Conservation (phyloP, 371 early-diverging fungal species). For the Saksenaea vasiformis region DNA sequence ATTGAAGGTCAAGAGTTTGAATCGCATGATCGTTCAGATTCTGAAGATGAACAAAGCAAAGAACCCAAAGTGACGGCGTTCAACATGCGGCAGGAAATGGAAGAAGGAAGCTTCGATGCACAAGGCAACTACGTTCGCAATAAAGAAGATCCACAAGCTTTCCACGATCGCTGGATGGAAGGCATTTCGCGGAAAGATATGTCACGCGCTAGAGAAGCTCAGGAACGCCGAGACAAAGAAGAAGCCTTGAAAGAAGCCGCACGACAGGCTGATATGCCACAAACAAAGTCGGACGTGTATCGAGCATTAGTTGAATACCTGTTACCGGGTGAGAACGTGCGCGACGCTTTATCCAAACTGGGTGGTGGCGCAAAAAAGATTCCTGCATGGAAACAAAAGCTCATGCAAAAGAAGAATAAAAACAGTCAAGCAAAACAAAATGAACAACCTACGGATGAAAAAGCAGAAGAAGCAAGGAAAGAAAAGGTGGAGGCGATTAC, state of each 20-base stretch:
- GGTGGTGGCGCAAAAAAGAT: slow-evolving; percentile 59
- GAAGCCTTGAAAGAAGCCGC: slow-evolving; percentile 57
- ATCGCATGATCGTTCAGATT: slow-evolving; percentile 36
- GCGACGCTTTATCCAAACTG: slow-evolving; percentile 65
- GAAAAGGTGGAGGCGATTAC: slow-evolving; percentile 68
- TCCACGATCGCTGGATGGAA: slow-evolving; percentile 90
- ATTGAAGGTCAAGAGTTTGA: slow-evolving; percentile 60
- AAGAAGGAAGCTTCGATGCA: slow-evolving; percentile 86
- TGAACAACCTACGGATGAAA: slow-evolving; percentile 17
- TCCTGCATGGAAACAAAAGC: slow-evolving; percentile 54
- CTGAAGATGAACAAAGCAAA: slow-evolving; percentile 36
- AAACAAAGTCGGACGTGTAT: slow-evolving; percentile 58
- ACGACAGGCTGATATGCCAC: slow-evolving; percentile 43
- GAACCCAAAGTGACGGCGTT: slow-evolving; percentile 77
- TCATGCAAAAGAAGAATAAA: slow-evolving; percentile 64
- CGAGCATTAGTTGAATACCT: slow-evolving; percentile 64
- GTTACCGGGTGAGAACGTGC: slow-evolving; percentile 73
- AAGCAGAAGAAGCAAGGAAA: slow-evolving; percentile 47
- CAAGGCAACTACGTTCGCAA: slow-evolving; percentile 81
- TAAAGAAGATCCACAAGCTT: slow-evolving; percentile 78
- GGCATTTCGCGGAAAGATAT: slow-evolving; percentile 81
- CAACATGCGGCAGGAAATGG: slow-evolving; percentile 87
- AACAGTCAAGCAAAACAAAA: slow-evolving; percentile 30
- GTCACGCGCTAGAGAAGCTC: slow-evolving; percentile 69
- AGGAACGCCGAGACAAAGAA: slow-evolving; percentile 55